Conservation (phyloP, 2,329 filamentous ascomycete species). For the Camptophora hylomeconis region DNA sequence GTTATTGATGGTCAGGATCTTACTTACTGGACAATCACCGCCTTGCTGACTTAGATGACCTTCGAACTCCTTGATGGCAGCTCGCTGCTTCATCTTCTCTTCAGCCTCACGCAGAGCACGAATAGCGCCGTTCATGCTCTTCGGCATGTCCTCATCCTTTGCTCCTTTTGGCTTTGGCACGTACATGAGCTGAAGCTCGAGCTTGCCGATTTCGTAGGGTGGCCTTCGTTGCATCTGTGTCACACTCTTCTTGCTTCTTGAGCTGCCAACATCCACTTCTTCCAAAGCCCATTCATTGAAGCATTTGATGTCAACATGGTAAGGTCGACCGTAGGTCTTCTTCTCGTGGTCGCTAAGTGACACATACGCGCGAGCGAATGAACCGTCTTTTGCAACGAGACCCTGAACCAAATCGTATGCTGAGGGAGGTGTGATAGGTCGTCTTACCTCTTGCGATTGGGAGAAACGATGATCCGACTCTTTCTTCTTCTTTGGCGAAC, state of each 20-base stretch:
- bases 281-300: slow-evolving; percentile 99
- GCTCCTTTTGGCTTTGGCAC: slow-evolving; percentile 81
- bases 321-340: slow-evolving; percentile 75
- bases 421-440: slow-evolving; percentile 16
- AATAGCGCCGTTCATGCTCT: slow-evolving; percentile 96
- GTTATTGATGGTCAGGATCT: not conserved
- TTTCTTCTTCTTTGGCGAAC: slow-evolving; percentile 92
- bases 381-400: slow-evolving; percentile 77
- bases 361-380: slow-evolving; percentile 87
- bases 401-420: slow-evolving; percentile 37
- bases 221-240: slow-evolving; percentile 63
- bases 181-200: slow-evolving; percentile 87
- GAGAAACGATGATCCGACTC: slow-evolving; percentile 79
- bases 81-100: slow-evolving; percentile 42
- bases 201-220: slow-evolving; percentile 92
- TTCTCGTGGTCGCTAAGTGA: slow-evolving; percentile 86
- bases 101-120: slow-evolving; percentile 87
- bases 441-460: slow-evolving; percentile 56
- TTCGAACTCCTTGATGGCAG: slow-evolving; percentile 45
- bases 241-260: slow-evolving; percentile 82
- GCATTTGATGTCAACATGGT: slow-evolving; percentile 77
- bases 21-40: slow-evolving; percentile 86
- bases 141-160: slow-evolving; percentile 92
- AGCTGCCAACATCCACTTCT: slow-evolving; percentile 64
- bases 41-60: slow-evolving; percentile 91